Conservation (phyloP, 2,329 filamentous ascomycete genomes). For the Alternaria sp. region DNA sequence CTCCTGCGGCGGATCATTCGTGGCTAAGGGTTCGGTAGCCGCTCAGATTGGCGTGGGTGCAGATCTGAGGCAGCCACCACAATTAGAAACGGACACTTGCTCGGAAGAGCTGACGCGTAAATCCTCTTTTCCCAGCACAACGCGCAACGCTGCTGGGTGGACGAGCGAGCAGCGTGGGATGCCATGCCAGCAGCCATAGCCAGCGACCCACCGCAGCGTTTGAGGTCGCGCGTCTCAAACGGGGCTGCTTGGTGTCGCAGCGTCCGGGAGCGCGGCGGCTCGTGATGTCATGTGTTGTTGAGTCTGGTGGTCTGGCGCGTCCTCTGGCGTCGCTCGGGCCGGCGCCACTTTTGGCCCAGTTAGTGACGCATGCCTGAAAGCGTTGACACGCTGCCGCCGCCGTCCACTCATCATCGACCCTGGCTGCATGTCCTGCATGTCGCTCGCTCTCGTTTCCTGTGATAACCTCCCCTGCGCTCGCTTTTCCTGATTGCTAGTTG, state of each 20-base stretch:
- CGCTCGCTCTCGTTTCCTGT: conserved; percentile 1
- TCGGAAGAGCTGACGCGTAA: conserved; percentile 8
- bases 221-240: background rate
- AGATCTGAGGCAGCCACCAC: conserved; percentile 7
- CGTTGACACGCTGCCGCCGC: background rate
- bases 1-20: background rate
- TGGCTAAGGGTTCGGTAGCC: background rate
- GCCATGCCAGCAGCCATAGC: background rate
- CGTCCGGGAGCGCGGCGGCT: conserved; percentile 1
- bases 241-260: conserved; percentile 4
- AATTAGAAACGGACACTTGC: background rate
- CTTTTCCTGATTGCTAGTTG: conserved; percentile 11
- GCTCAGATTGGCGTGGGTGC: conserved; percentile 4
- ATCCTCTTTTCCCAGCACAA: conserved; percentile 2
- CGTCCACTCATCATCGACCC: conserved; percentile 7
- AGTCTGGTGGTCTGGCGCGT: conserved; percentile 3
- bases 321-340: background rate
- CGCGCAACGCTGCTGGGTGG: background rate
- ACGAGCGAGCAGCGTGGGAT: background rate
- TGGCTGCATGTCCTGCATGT: background rate
- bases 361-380: conserved; percentile 7
- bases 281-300: conserved; percentile 11
- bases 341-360: conserved; percentile 2
- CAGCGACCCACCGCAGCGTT: conserved; percentile 1
- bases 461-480: conserved; percentile 1